Evolutionary conservation across 2,329 filamentous ascomycete genomes (phyloP).

Genomic region (Diplodia scrobiculata): DNA sequence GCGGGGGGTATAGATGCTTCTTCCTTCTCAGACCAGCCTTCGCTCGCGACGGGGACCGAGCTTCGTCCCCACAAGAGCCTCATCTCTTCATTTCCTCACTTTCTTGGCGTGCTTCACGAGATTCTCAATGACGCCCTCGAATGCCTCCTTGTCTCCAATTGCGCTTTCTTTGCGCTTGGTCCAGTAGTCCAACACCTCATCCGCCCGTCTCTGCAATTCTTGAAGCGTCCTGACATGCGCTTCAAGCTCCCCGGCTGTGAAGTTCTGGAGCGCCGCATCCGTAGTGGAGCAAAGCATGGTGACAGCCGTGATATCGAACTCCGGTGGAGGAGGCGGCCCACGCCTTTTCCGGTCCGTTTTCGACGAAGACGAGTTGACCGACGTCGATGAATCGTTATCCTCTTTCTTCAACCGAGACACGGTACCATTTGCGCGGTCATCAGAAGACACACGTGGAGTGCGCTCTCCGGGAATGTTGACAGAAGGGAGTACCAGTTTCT

Average conservation of each 20-base stretch:
- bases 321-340: constrained; percentile 68
- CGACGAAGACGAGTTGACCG: constrained; percentile 43
- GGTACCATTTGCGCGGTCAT: constrained; percentile 42
- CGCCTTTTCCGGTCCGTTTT: constrained; percentile 50
- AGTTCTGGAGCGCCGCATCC: constrained; percentile 75
- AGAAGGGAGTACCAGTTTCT: constrained; percentile 91
- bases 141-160: constrained; percentile 85
- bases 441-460: constrained; percentile 44
- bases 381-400: constrained; percentile 45
- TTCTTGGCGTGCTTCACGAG: constrained; percentile 88
- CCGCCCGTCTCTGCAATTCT: constrained; percentile 69
- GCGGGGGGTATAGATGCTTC: constrained; percentile 25
- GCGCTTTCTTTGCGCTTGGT: constrained; percentile 81
- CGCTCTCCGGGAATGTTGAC: constrained; percentile 53
- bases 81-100: constrained; percentile 65
- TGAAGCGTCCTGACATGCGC: constrained; percentile 70
- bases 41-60: constrained; percentile 2
- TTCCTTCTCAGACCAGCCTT: constrained; percentile 11
- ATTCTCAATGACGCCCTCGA: constrained; percentile 96
- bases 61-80: constrained; percentile 16
- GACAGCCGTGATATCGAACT: constrained; percentile 76
- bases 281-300: constrained; percentile 80
- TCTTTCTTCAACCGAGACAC: constrained; percentile 44
- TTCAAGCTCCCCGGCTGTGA: constrained; percentile 75
- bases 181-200: constrained; percentile 84